Evolutionary conservation across 164 flowering plant species (phyloP).

Genomic region (Magnolia sinica): DNA sequence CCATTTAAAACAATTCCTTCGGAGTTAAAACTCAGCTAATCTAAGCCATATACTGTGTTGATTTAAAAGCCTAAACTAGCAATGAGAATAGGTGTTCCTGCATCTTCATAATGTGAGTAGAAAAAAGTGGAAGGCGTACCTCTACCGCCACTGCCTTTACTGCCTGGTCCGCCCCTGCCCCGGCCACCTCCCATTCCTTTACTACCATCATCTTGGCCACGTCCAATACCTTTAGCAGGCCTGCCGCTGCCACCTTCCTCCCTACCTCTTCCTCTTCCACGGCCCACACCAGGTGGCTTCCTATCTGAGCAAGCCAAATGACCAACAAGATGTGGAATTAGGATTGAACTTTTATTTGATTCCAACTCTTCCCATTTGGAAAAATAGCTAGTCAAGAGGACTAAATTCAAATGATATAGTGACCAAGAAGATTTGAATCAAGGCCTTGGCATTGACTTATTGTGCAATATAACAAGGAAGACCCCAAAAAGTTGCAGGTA

Average conservation of each 20-base stretch:
- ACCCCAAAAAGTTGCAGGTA: not conserved
- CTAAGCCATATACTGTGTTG: too few species aligned
- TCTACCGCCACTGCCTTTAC: conserved; percentile 39
- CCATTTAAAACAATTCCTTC: too few species aligned
- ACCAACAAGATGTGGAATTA: not conserved
- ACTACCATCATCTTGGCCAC: conserved; percentile 54
- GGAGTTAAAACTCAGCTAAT: too few species aligned
- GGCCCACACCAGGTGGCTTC: conserved; percentile 76
- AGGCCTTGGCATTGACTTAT: not conserved
- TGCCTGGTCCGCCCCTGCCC: conserved; percentile 45
- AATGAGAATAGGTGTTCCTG: not conserved
- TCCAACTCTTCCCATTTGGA: not conserved
- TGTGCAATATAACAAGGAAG: not conserved
- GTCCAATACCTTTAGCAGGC: conserved; percentile 44
- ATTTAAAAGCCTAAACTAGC: too few species aligned
- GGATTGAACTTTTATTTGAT: not conserved
- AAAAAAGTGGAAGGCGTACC: conserved; percentile 13
- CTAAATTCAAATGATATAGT: not conserved
- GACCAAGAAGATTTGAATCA: not conserved
- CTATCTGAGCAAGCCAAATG: conserved; percentile 44
- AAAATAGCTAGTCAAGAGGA: not conserved
- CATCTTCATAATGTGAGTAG: not conserved
- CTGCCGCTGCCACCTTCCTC: conserved; percentile 52
- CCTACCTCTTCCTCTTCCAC: conserved; percentile 76
- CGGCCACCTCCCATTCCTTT: conserved; percentile 47